These are phyloP conservation scores for Paecilomyces sp. DNA, from an alignment of 2,329 filamentous ascomycete genomes.

Conservation along the genomic window DNA sequence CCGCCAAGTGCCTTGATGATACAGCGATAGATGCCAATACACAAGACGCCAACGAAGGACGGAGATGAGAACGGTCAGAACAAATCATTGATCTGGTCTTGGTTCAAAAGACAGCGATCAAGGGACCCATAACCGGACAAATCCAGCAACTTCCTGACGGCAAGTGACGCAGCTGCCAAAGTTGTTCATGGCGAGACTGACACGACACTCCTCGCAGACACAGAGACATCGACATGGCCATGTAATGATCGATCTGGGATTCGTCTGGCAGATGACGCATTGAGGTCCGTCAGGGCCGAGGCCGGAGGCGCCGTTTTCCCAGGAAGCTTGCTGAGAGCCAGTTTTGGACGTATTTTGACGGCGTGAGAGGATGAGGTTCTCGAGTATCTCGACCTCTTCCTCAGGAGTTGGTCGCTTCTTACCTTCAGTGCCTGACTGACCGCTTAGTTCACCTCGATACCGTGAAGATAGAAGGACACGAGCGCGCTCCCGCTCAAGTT, in stretches of 20 bases:
- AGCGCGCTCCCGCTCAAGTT: constrained; percentile 62
- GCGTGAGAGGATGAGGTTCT: constrained; percentile 51
- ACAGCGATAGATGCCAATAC: background rate
- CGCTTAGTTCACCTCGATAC: constrained; percentile 20
- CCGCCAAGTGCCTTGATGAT: background rate
- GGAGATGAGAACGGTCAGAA: background rate
- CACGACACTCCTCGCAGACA: constrained; percentile 88
- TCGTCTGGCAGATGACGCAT: constrained; percentile 87
- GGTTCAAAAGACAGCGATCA: constrained; percentile 11
- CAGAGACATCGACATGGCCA: constrained; percentile 96
- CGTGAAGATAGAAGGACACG: constrained; percentile 55
- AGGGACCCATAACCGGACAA: constrained; percentile 86
- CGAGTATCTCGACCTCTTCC: constrained; percentile 53
- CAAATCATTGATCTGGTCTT: background rate
- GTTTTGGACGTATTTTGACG: constrained; percentile 28
- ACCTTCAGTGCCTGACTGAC: constrained; percentile 8
- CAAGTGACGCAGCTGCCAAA: constrained; percentile 96
- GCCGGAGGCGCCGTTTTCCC: constrained; percentile 65
- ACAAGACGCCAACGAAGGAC: background rate
- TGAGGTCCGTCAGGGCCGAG: constrained; percentile 70
- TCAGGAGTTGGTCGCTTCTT: constrained; percentile 33
- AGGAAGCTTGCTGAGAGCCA: constrained; percentile 34
- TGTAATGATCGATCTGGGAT: constrained; percentile 80
- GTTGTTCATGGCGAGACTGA: constrained; percentile 92
- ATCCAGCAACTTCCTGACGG: constrained; percentile 77